Evolutionary conservation across 257 asterid genomes (phyloP).

Genomic region (Avicennia marina): DNA sequence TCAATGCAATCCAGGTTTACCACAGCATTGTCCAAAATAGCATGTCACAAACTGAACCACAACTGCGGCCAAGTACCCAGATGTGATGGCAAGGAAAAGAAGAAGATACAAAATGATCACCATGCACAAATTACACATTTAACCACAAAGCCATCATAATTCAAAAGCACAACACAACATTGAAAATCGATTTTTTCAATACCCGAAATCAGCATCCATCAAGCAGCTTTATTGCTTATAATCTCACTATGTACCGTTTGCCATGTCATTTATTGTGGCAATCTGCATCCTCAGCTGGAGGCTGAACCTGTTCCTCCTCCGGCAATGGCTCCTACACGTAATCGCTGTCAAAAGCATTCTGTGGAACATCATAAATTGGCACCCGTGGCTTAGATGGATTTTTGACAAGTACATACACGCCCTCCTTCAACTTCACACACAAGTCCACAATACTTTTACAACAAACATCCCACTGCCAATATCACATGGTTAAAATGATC

Average conservation of each 20-base stretch:
- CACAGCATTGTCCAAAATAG: no score
- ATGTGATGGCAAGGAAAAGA: no score
- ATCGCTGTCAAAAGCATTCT: slow-evolving; percentile 91
- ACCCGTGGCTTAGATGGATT: slow-evolving; percentile 91
- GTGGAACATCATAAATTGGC: slow-evolving; percentile 84
- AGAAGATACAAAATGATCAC: no score
- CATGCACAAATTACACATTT: no score
- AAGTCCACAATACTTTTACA: slow-evolving; percentile 86
- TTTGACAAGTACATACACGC: slow-evolving; percentile 86
- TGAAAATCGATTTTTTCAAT: no score
- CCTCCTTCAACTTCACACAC: slow-evolving; percentile 90
- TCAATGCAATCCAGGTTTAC: no score
- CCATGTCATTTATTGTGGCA: slow-evolving; percentile 35
- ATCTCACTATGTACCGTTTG: slow-evolving; percentile 52
- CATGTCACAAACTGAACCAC: no score
- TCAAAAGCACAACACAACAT: no score
- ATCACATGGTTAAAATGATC: slow-evolving; percentile 85
- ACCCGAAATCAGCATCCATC: no score
- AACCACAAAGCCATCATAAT: no score
- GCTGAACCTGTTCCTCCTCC: slow-evolving; percentile 90
- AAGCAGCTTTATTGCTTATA: slow-evolving; percentile 35
- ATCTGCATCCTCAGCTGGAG: slow-evolving; percentile 63
- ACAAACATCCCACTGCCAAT: slow-evolving; percentile 56
- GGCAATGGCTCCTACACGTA: slow-evolving; percentile 93
- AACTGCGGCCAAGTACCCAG: no score